A percentile compares a stretch with the other conserved stretches of the same genome.
Conservation (phyloP, 306 rosid genomes). For the Medicago arabica region DNA sequence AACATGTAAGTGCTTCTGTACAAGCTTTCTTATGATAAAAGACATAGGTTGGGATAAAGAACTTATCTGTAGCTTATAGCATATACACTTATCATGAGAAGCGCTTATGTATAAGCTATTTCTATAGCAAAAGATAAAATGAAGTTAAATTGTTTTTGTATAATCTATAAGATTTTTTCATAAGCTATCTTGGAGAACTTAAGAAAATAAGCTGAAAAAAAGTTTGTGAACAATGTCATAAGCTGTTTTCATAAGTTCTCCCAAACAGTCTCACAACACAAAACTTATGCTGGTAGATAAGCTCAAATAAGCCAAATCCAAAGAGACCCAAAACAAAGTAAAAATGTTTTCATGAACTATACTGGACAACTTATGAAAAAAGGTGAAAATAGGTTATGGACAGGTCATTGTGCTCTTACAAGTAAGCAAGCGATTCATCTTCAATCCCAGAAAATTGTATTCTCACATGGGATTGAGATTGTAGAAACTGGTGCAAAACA, state of each 20-base stretch:
- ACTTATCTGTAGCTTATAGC: background rate
- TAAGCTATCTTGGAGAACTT: no score
- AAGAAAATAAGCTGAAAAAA: no score
- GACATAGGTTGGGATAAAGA: background rate
- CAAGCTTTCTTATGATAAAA: no score
- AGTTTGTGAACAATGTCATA: no score
- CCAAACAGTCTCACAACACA: no score
- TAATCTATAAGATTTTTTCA: no score
- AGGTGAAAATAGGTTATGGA: background rate
- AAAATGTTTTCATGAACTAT: background rate
- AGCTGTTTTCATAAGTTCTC: no score
- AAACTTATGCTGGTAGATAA: no score
- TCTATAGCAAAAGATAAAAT: no score
- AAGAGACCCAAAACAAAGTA: background rate
- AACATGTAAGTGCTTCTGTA: background rate
- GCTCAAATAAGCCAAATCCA: no score
- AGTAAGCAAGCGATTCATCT: conserved; percentile 2
- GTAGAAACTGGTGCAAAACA: background rate
- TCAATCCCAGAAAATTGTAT: background rate
- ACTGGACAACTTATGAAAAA: background rate
- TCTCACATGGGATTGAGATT: conserved; percentile 9
- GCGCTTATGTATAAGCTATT: background rate
- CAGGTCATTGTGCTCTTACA: background rate
- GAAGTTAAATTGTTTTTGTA: no score
- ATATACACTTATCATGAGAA: background rate